These are phyloP conservation scores for Prunus salicina DNA, from an alignment of 306 rosid genomes.

Conservation along the genomic window DNA sequence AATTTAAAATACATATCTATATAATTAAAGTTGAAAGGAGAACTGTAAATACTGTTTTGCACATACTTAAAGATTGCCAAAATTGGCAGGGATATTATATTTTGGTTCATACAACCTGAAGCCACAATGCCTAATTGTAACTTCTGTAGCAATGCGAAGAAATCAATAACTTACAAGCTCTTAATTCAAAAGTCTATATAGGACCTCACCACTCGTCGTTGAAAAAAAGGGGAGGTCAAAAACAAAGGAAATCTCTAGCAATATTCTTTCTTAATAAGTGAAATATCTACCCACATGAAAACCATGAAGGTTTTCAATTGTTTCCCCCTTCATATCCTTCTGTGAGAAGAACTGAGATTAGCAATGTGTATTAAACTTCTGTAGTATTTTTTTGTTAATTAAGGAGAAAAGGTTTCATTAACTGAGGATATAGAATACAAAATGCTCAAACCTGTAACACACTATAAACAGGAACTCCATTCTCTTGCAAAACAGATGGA, in stretches of 20 bases:
- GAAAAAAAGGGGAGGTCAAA: background rate
- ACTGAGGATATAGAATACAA: background rate
- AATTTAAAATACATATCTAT: background rate
- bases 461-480: slow-evolving; percentile 87
- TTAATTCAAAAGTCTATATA: background rate
- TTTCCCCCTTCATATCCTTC: background rate
- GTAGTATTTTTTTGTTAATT: background rate
- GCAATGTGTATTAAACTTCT: background rate
- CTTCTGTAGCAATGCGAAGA: background rate
- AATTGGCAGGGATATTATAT: too few relatives aligned
- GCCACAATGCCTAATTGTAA: too few relatives aligned
- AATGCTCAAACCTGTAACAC: slow-evolving; percentile 63
- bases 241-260: background rate
- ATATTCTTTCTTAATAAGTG: background rate
- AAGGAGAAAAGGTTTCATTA: background rate
- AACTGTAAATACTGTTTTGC: background rate
- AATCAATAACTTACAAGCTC: background rate
- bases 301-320: background rate
- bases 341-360: background rate
- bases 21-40: background rate
- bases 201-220: background rate
- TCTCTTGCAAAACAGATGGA: slow-evolving; percentile 91
- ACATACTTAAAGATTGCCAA: background rate
- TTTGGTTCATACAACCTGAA: too few relatives aligned
- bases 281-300: background rate